Percentiles rank a stretch among this genome's conserved stretches.
These are phyloP conservation scores for Brassica napus DNA, from an alignment of 345 rosid genomes.

Conservation along the genomic window Da-Ae NC_063440.1:17903001-17903500, in stretches of 20 bases:
- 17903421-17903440: slow-evolving; percentile 75
- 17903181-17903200: slow-evolving; percentile 25
- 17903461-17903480: slow-evolving; percentile 57
- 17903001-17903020: slow-evolving; percentile 15
- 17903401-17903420: slow-evolving; percentile 56
- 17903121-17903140: background rate
- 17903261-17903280: slow-evolving; percentile 8
- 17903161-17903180: slow-evolving; percentile 42
- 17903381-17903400: slow-evolving; percentile 74
- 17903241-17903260: background rate
- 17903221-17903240: no score
- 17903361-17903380: slow-evolving; percentile 75
- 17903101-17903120: slow-evolving; percentile 26
- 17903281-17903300: slow-evolving; percentile 26
- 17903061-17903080: slow-evolving; percentile 15
- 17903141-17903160: slow-evolving; percentile 32
- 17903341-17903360: slow-evolving; percentile 70
- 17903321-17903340: background rate
- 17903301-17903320: slow-evolving; percentile 22
- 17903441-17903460: slow-evolving; percentile 64
- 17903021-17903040: background rate
- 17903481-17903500: slow-evolving; percentile 65
- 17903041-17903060: slow-evolving; percentile 10
- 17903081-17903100: slow-evolving; percentile 32
- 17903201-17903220: background rate